Conservation (phyloP, 306 rosid genomes). For the Delonix regia region DNA sequence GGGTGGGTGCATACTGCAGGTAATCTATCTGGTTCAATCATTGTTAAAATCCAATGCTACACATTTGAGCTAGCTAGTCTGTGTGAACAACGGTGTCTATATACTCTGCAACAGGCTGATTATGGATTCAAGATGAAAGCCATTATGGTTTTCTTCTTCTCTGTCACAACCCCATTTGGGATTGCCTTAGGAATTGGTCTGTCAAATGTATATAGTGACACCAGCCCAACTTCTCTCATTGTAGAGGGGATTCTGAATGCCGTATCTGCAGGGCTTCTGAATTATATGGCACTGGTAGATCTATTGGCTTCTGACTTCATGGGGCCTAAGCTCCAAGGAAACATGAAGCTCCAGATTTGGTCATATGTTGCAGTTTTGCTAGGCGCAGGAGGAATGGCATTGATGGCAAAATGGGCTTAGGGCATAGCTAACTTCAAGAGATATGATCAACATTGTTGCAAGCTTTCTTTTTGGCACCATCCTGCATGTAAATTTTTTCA, state of each 20-base stretch:
- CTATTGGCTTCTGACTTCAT: background rate
- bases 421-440: background rate
- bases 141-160: constrained; percentile 62
- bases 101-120: constrained; percentile 49
- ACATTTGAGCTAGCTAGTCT: background rate
- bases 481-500: too few relatives aligned
- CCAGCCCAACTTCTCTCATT: constrained; percentile 56
- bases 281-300: constrained; percentile 2
- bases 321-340: constrained; percentile 11
- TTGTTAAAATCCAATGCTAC: background rate
- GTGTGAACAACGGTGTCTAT: background rate
- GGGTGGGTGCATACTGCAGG: constrained; percentile 80
- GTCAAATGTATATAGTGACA: constrained; percentile 54
- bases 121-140: constrained; percentile 35
- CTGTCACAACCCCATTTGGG: constrained; percentile 70
- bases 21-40: constrained; percentile 2
- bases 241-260: constrained; percentile 55
- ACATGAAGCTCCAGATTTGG: constrained; percentile 45
- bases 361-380: constrained; percentile 57
- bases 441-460: too few relatives aligned
- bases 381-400: constrained; percentile 60
- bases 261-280: constrained; percentile 9
- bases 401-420: constrained; percentile 23
- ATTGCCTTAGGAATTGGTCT: constrained; percentile 62
- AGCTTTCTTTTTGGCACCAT: too few relatives aligned